Evolutionary conservation across 345 rosid genomes (phyloP).

Genomic region (Lepidium aucheri): DNA sequence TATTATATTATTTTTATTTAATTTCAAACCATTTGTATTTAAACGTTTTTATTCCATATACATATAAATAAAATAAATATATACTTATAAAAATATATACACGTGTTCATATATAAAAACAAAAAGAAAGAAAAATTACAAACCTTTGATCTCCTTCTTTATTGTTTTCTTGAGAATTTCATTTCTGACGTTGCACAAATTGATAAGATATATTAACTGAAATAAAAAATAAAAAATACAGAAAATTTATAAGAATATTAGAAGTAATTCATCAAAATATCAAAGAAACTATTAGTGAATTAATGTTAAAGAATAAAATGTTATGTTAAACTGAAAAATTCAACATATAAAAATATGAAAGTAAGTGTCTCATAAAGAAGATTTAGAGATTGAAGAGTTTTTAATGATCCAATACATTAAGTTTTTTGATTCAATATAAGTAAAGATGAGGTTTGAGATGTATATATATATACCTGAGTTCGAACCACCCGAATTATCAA

Average conservation of each 20-base stretch:
- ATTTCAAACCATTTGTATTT: background rate
- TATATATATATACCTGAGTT: no score
- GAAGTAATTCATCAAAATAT: background rate
- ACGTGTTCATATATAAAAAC: background rate
- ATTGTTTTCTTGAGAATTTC: slow-evolving; percentile 2
- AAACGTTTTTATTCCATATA: background rate
- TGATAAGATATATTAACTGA: background rate
- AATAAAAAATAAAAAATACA: background rate
- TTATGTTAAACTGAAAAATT: background rate
- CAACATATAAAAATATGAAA: slow-evolving; percentile 5
- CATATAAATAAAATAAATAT: background rate
- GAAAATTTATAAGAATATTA: background rate
- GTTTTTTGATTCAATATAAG: background rate
- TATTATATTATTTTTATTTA: background rate
- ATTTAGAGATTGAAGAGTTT: background rate
- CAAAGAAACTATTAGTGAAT: background rate
- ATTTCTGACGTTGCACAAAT: background rate
- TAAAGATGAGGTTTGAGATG: background rate
- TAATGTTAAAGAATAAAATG: background rate
- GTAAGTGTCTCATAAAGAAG: slow-evolving; percentile 8
- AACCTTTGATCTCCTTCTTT: slow-evolving; percentile 13
- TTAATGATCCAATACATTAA: background rate
- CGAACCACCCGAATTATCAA: no score
- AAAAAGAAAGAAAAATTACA: slow-evolving; percentile 5
- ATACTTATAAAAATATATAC: background rate